A percentile compares a stretch with the other conserved stretches of the same genome.
These are phyloP conservation scores for Ogataea paraovalis DNA, from an alignment of 805 yeast species.

Conservation along the genomic window DNA sequence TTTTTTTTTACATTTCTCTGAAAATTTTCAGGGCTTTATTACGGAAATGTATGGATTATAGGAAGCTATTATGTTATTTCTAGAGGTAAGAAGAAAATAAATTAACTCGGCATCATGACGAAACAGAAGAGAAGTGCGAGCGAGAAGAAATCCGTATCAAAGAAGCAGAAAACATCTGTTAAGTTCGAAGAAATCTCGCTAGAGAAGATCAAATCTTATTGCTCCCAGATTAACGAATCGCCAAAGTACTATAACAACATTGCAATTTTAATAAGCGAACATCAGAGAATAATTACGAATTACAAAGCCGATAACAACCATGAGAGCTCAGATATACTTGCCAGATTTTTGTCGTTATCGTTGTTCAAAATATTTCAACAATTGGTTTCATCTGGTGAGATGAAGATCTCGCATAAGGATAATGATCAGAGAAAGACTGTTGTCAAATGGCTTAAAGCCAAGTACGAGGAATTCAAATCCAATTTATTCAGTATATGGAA, in stretches of 20 bases:
- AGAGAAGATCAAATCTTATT: constrained; percentile 23
- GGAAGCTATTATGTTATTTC: neutral
- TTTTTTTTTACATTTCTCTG: neutral
- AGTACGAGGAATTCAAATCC: constrained; percentile 51
- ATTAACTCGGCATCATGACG: neutral
- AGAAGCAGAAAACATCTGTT: constrained; percentile 1
- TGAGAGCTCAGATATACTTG: constrained; percentile 19
- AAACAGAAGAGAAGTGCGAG: neutral
- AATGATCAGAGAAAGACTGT: constrained; percentile 45
- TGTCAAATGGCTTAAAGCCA: constrained; percentile 59
- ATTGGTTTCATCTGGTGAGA: constrained; percentile 39
- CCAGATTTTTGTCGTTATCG: constrained; percentile 39
- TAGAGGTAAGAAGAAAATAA: neutral
- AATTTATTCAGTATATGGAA: constrained; percentile 40
- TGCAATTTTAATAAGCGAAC: constrained; percentile 40
- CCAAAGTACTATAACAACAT: constrained; percentile 54
- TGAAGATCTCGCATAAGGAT: constrained; percentile 32
- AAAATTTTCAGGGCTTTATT: constrained; percentile 2
- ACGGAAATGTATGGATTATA: no score
- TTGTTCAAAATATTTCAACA: constrained; percentile 47
- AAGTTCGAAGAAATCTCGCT: constrained; percentile 9
- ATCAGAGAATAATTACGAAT: constrained; percentile 22
- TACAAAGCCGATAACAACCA: constrained; percentile 16
- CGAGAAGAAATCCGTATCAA: neutral
- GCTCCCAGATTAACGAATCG: constrained; percentile 35